Percentiles rank a stretch among this genome's conserved stretches.
Evolutionary conservation across 2,329 filamentous ascomycete species (phyloP).

Genomic region (Penicillium palitans): DNA sequence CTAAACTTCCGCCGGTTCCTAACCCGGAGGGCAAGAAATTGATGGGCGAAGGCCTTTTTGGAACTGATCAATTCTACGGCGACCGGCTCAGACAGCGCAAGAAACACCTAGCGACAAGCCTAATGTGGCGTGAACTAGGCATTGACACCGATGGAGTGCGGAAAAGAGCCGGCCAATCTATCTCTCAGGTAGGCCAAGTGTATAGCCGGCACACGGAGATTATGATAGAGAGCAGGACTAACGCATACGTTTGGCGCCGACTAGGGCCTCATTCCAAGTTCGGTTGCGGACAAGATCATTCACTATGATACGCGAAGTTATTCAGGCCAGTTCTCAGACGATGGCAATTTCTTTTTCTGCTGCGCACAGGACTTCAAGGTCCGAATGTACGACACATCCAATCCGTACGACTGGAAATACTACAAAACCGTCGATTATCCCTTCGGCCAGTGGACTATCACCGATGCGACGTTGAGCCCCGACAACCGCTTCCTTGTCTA

Average conservation of each 20-base stretch:
- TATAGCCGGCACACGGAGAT: background rate
- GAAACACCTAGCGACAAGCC: constrained; percentile 62
- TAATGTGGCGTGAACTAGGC: constrained; percentile 81
- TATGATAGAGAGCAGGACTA: background rate
- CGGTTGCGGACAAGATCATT: constrained; percentile 79
- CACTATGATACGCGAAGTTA: constrained; percentile 86
- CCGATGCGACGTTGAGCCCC: constrained; percentile 84
- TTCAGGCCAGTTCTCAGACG: constrained; percentile 93
- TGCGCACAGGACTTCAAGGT: constrained; percentile 92
- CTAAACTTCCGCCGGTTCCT: constrained; percentile 78
- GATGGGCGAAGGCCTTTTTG: constrained; percentile 82
- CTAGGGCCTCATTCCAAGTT: constrained; percentile 74
- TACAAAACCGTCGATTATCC: constrained; percentile 89
- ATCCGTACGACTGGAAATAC: constrained; percentile 92
- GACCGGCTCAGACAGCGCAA: constrained; percentile 57
- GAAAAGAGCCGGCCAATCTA: constrained; percentile 63
- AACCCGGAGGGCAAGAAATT: constrained; percentile 73
- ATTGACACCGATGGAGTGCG: constrained; percentile 59
- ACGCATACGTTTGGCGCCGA: background rate
- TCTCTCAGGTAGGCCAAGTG: constrained; percentile 61
- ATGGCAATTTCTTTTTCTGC: constrained; percentile 95
- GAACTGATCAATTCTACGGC: constrained; percentile 61
- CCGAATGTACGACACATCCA: constrained; percentile 95
- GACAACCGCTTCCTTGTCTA: constrained; percentile 93
- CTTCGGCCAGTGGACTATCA: constrained; percentile 91